These are phyloP conservation scores for Mycena rosella DNA, from an alignment of 768 basidiomycete genomes.

Conservation along the genomic window DNA sequence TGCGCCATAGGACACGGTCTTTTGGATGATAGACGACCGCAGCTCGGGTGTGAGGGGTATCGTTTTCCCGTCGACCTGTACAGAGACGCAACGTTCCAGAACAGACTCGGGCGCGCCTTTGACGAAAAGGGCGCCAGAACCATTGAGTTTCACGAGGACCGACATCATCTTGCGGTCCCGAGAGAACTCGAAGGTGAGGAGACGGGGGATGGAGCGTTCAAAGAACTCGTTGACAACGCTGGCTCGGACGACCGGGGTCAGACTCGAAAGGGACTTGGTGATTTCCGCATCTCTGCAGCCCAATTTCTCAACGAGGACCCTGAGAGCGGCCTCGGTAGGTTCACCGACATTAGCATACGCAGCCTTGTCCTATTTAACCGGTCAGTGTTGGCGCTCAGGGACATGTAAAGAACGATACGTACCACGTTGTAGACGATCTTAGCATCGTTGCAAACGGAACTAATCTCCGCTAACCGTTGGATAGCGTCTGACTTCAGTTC, in stretches of 20 bases:
- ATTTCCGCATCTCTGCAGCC: slow-evolving; percentile 76
- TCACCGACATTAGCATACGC: slow-evolving; percentile 90
- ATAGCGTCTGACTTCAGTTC: slow-evolving; percentile 77
- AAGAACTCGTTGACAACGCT: slow-evolving; percentile 89
- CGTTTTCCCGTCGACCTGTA: slow-evolving; percentile 71
- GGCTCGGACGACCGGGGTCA: slow-evolving; percentile 74
- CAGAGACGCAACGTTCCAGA: slow-evolving; percentile 87
- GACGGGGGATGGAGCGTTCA: slow-evolving; percentile 78
- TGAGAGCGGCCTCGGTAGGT: slow-evolving; percentile 97
- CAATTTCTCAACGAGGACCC: slow-evolving; percentile 95
- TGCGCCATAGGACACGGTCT: slow-evolving; percentile 79
- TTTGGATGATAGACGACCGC: slow-evolving; percentile 70
- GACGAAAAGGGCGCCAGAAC: slow-evolving; percentile 84
- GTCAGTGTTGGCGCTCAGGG: slow-evolving; percentile 1
- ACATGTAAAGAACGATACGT: slow-evolving; percentile 42
- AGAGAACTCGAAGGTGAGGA: slow-evolving; percentile 97
- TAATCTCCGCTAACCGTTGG: slow-evolving; percentile 90
- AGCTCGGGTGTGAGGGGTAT: slow-evolving; percentile 76
- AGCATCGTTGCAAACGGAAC: slow-evolving; percentile 94
- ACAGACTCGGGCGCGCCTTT: slow-evolving; percentile 98
- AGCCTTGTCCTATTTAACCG: slow-evolving; percentile 75
- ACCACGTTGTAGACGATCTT: slow-evolving; percentile 88
- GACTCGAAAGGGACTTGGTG: slow-evolving; percentile 65
- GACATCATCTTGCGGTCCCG: slow-evolving; percentile 99
- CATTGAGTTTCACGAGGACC: slow-evolving; percentile 82